Evolutionary conservation across 176 grass and related monocot species (phyloP), one percentile per base, ranked within the genome.

Genomic region (Oryza punctata): DNA sequence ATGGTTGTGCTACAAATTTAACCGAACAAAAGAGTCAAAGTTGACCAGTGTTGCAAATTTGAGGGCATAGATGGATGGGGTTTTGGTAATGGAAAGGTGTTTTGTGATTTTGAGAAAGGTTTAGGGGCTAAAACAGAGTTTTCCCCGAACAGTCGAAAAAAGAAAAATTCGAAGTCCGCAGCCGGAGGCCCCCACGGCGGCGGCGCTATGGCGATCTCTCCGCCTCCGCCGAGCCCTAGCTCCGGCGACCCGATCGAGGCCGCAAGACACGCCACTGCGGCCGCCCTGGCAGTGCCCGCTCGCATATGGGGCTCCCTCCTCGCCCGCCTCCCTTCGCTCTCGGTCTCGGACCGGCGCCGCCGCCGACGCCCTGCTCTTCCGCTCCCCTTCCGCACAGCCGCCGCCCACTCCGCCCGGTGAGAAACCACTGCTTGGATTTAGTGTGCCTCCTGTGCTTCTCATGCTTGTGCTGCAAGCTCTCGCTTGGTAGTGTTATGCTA

Each of bases 361-460:
- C 73, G 87, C n/a, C 70, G 49, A 0, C 82, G 82, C 88, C 78
- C 83, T 21, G 15, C 67, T 72, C 78, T 90, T 4, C 88, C 83
- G 21, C 83, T 90, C 54, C 83, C 78, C 3, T 75, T 90, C 59
- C 79, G 46, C 27, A 60, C 79, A 3, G 16, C 12, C 11, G 88
- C 83, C 15, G 35, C 67, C 2, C 69, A 85, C 35, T 82, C 88
- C 7, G 78, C 46, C 80, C 65, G 88, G 88, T 90, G 83, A 86
- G 88, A 73, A 64, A 10, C 69, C 35, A 12, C 33, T 86, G 14
- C 27, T 15, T 43, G 59, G 13, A 54, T 59, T 71, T 71, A 15
- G 21, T 43, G 69, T 30, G 40, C 26, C 24, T 18, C 63, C 60
- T 30, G 40, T 41, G 30, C 61, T 65, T 52, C 68, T 9, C 21